Base-by-base conservation (phyloP, 2,329 filamentous ascomycete genomes). In the Byssothecium circinans region DNA sequence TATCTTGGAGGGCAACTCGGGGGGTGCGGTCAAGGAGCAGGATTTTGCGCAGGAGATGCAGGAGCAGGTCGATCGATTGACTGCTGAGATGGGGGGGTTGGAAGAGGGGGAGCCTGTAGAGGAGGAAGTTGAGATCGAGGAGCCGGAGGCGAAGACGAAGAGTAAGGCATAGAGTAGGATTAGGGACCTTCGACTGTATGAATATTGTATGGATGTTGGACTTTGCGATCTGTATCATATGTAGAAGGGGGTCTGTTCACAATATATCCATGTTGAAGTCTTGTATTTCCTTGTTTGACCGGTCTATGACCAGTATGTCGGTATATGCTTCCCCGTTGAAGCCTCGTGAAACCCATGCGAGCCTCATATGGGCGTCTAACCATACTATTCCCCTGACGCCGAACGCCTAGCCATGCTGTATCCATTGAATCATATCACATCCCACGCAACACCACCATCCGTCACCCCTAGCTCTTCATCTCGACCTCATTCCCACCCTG, bases 381-480 rank as follows among this genome's bases (percentile, higher is more conserved):
- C 40, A 34, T 34, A 20, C 19, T 25, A 22, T 33, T 25, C 14
- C 27, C 30, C 33, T 12, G 22, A 47, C 32, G 35, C 41, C n/a
- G 29, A 49, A 49, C 47, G 43, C 47, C 47, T 25, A 30, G 37
- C 33, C 38, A 45, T 42, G 47, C 47, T 23, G 30, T 22, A n/a
- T 23, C 30, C 33, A 27, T 20, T 15, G 7, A 34, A 25, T 39
- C 20, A n/a, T 39, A 25, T 27, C 10, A 10, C 22, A n/a, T 36
- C 37, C 17, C 18, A n/a, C n/a, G n/a, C n/a, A n/a, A n/a, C n/a
- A n/a, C n/a, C n/a, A n/a, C n/a, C n/a, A n/a, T n/a, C n/a, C n/a
- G n/a, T 8, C 12, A 10, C 8, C 30, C 19, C 29, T 64, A 65
- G 27, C 56, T 65, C 58, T 64, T 60, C 65, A 68, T 68, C 44